phyloP scores from a whole-genome alignment of 1,284 basidiomycete species.

The Boletus sp. region DNA sequence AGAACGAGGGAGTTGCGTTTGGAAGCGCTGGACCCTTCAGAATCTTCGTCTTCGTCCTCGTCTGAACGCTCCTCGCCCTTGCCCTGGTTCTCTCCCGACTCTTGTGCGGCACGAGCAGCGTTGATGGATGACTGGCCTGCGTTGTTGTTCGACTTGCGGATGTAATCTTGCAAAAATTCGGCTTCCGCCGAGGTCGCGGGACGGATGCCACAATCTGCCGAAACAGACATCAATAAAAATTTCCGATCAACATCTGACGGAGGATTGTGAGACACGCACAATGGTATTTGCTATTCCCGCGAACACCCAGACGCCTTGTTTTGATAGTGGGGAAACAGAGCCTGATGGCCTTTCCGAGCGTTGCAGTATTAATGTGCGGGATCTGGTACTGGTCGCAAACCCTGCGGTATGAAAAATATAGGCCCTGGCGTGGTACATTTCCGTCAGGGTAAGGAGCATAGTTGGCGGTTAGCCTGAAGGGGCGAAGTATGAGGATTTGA shows the following conservation, averaged over 20 bases:
- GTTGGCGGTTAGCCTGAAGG: slow-evolving; percentile 74
- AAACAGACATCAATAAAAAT: slow-evolving; percentile 35
- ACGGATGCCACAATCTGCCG: slow-evolving; percentile 80
- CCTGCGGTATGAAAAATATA: slow-evolving; percentile 89
- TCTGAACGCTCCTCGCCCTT: slow-evolving; percentile 68
- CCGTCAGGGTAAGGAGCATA: slow-evolving; percentile 89
- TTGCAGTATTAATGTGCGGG: slow-evolving; percentile 91
- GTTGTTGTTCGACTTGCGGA: slow-evolving; percentile 81
- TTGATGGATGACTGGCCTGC: slow-evolving; percentile 70
- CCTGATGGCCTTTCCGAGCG: slow-evolving; percentile 89
- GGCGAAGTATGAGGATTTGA: slow-evolving; percentile 19
- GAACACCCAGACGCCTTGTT: slow-evolving; percentile 84
- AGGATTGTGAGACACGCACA: slow-evolving; percentile 51
- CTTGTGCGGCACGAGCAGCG: slow-evolving; percentile 61
- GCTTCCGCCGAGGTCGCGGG: slow-evolving; percentile 85
- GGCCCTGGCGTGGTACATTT: slow-evolving; percentile 80
- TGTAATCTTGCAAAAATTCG: slow-evolving; percentile 86
- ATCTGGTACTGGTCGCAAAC: slow-evolving; percentile 88
- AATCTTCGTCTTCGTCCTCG: slow-evolving; percentile 81
- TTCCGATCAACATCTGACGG: slow-evolving; percentile 32
- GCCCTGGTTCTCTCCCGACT: slow-evolving; percentile 51
- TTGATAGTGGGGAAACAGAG: slow-evolving; percentile 92
- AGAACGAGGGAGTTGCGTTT: slow-evolving; percentile 72
- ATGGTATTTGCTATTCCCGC: slow-evolving; percentile 91
- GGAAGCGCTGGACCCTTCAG: slow-evolving; percentile 63